Conservation (phyloP, 2,329 filamentous ascomycete genomes). For the Neofusicoccum sp. region DNA sequence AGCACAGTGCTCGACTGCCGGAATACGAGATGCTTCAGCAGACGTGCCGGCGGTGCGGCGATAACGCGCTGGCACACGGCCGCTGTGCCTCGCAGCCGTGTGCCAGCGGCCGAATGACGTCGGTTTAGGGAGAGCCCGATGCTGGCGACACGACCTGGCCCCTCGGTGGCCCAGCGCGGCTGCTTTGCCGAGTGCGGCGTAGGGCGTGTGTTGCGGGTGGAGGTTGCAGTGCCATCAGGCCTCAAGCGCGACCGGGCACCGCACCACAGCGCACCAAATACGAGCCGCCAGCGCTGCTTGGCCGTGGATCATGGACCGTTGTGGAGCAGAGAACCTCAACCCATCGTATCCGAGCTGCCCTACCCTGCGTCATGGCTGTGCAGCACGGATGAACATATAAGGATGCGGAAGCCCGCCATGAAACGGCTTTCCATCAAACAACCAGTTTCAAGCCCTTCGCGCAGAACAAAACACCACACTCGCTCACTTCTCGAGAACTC, state of each 20-base stretch:
- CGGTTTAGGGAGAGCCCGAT: background rate
- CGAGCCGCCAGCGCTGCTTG: constrained; percentile 10
- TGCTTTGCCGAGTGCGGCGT: constrained; percentile 11
- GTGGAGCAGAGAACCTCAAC: background rate
- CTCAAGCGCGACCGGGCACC: background rate
- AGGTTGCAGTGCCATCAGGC: constrained; percentile 14
- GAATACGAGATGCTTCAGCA: constrained; percentile 1
- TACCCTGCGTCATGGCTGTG: constrained; percentile 9
- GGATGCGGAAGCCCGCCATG: background rate
- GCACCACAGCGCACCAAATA: constrained; percentile 11
- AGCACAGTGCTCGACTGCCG: background rate
- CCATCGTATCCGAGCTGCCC: background rate
- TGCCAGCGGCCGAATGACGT: constrained; percentile 8
- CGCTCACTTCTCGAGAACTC: background rate
- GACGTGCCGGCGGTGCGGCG: background rate
- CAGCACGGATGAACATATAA: constrained; percentile 1
- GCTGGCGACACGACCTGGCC: background rate
- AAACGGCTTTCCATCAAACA: background rate
- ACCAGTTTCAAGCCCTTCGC: background rate
- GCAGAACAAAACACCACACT: background rate
- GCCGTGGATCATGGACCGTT: background rate
- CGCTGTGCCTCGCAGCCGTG: no score
- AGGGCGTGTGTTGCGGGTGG: background rate
- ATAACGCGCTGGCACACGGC: no score
- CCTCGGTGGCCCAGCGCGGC: background rate